Evolutionary conservation across 2,329 filamentous ascomycete genomes (phyloP), one percentile per base, ranked within the genome.

Genomic region (Zymoseptoria brevis): DNA sequence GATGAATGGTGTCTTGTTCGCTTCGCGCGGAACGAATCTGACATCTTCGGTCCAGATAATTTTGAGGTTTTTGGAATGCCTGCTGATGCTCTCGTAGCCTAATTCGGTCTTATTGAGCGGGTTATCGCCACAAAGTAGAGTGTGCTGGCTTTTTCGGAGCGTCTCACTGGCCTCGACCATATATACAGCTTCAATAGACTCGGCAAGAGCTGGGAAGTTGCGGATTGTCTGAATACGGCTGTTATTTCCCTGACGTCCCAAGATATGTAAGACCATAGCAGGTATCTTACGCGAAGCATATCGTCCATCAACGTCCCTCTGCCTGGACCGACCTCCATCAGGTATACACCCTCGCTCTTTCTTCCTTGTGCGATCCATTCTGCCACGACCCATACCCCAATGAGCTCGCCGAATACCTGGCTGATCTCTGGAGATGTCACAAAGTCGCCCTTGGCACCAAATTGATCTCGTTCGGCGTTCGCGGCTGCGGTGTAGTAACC

Each of bases 341-440:
- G 79, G 72, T 96, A 88, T 16, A 96, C 86, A 24, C 89, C 90
- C 29, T 82, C 79, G 61, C 78, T 83, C 57, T 83, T 88, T 61
- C 81, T 82, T 16, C 91, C 92, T 73, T 99, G 94, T 49, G 88
- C 87, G 73, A 97, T 89, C 93, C 94, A 99, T 79, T 99, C 94
- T 50, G 93, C 87, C 55, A 97, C 87, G 62, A 96, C 87, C 94
- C 94, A 99, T 67, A 99, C 84, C 4, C 90, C 94, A 58, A 97
- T 80, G 26, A 99, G 81, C 76, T 99, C 94, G 22, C 94, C 94
- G 75, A 99, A 99, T 11, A 97, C 83, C 72, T 97, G 94, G 0
- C 92, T 96, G 68, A 99, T 97, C 75, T 99, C 94, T 0, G 94
- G 94, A 0, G 92, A 96, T 0, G 94, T 99, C 55, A 97, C 87